A percentile compares a stretch with the other conserved stretches of the same genome.
These are phyloP conservation scores for Pseudopithomyces chartarum DNA, from an alignment of 2,329 filamentous ascomycete genomes.

Conservation along the genomic window DNA sequence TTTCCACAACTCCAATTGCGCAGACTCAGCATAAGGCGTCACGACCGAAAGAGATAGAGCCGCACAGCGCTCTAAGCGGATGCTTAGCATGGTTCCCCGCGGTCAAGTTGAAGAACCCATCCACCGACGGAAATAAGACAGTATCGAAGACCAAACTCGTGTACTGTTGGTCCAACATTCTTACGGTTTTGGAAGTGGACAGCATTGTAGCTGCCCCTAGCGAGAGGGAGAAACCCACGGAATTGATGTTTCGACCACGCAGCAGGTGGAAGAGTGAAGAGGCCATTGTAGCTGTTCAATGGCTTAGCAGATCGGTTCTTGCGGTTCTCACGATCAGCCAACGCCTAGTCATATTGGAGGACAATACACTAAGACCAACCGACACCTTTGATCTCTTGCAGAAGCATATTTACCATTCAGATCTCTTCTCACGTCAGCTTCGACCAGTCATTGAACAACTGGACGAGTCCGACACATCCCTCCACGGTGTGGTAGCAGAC, in stretches of 20 bases:
- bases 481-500: constrained; percentile 96
- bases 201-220: constrained; percentile 62
- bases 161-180: constrained; percentile 98
- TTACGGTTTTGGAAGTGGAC: constrained; percentile 89
- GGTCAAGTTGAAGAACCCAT: constrained; percentile 82
- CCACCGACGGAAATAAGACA: constrained; percentile 68
- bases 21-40: constrained; percentile 96
- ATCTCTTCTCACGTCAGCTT: constrained; percentile 88
- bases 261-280: constrained; percentile 94
- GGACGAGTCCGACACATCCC: constrained; percentile 82
- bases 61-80: constrained; percentile 90
- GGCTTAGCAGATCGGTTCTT: constrained; percentile 91
- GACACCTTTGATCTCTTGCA: constrained; percentile 92
- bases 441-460: constrained; percentile 84
- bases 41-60: constrained; percentile 85
- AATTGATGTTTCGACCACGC: constrained; percentile 77
- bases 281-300: constrained; percentile 94
- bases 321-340: constrained; percentile 94
- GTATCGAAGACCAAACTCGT: constrained; percentile 85
- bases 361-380: constrained; percentile 81
- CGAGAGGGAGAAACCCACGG: constrained; percentile 77
- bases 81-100: constrained; percentile 97
- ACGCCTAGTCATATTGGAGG: constrained; percentile 88
- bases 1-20: constrained; percentile 93
- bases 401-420: constrained; percentile 89